Evolutionary conservation across 768 basidiomycete species (phyloP).

Genomic region (Rhodotorula toruloides): DNA sequence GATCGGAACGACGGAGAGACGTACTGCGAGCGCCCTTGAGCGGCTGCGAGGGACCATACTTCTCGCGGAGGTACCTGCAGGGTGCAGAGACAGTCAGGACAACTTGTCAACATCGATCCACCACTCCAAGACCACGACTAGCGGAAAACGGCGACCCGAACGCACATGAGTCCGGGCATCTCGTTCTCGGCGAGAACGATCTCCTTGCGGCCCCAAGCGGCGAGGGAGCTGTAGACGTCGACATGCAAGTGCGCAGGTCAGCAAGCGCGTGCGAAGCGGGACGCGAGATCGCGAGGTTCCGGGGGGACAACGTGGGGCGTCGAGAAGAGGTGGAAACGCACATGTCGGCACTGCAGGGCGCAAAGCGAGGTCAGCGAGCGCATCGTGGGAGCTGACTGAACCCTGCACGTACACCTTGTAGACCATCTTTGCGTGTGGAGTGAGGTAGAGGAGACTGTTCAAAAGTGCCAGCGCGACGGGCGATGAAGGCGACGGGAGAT

Average conservation of each 20-base stretch:
- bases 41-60: constrained; percentile 77
- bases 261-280: constrained; percentile 51
- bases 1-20: neutral
- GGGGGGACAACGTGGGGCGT: constrained; percentile 10
- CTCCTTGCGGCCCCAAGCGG: constrained; percentile 99
- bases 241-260: constrained; percentile 54
- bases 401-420: constrained; percentile 31
- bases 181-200: constrained; percentile 88
- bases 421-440: constrained; percentile 11
- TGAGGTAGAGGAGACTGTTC: neutral
- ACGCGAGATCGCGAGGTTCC: neutral
- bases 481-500: neutral
- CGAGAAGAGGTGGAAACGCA: neutral
- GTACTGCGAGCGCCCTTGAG: constrained; percentile 77
- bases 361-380: neutral
- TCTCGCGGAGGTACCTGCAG: constrained; percentile 35
- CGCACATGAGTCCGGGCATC: constrained; percentile 46
- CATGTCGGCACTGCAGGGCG: constrained; percentile 36
- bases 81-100: neutral
- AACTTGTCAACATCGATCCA: no score
- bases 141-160: constrained; percentile 12
- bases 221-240: constrained; percentile 70
- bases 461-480: neutral
- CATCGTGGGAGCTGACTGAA: neutral
- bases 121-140: no score